A percentile compares a stretch with the other conserved stretches of the same genome.
phyloP scores from a whole-genome alignment of 2,329 filamentous ascomycete genomes.

The Penicillium sp. region DNA sequence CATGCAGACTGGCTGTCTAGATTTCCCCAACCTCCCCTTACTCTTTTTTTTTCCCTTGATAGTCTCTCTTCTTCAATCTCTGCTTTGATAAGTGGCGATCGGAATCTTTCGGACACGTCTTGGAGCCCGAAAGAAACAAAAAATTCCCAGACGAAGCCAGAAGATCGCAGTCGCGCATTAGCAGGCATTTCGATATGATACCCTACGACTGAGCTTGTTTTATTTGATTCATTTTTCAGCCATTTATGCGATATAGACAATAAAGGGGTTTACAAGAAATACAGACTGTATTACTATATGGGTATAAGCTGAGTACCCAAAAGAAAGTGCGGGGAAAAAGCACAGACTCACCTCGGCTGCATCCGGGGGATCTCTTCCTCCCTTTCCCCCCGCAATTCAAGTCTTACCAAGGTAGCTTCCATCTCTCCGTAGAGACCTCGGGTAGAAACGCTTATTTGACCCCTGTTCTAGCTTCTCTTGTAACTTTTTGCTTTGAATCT shows the following conservation, averaged over 20 bases:
- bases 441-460: not conserved
- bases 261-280: not conserved
- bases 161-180: slow-evolving; percentile 40
- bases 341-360: slow-evolving; percentile 12
- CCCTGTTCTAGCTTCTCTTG: not conserved
- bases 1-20: not conserved
- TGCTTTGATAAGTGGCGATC: not conserved
- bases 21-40: not conserved
- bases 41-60: not conserved
- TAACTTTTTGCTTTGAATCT: not conserved
- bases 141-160: slow-evolving; percentile 21
- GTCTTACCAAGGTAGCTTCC: too few species aligned
- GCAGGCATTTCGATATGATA: slow-evolving; percentile 46
- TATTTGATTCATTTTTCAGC: slow-evolving; percentile 18
- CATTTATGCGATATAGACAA: slow-evolving; percentile 13
- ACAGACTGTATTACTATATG: too few species aligned
- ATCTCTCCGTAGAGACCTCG: slow-evolving; percentile 1
- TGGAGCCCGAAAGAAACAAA: slow-evolving; percentile 16
- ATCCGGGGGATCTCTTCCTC: slow-evolving; percentile 1
- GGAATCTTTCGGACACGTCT: not conserved
- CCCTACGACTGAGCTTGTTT: slow-evolving; percentile 39
- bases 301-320: not conserved
- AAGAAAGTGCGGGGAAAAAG: slow-evolving; percentile 30
- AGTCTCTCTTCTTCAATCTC: not conserved
- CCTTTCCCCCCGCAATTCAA: not conserved